phyloP scores from a whole-genome alignment of 2,329 filamentous ascomycete genomes.

The Pseudogymnoascus sp. region DNA sequence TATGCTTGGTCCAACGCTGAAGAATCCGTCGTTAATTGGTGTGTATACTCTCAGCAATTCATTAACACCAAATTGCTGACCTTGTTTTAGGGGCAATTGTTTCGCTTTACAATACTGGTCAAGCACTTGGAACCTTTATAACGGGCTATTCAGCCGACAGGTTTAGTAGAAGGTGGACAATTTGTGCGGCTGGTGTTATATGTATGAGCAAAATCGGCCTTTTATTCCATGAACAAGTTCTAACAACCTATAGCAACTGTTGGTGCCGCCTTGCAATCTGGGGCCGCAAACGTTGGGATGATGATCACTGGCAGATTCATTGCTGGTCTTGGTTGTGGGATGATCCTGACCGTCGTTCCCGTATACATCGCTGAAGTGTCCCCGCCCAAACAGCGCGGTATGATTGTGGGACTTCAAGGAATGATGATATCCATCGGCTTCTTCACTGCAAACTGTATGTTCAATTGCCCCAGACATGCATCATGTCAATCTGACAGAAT shows the following conservation, averaged over 20 bases:
- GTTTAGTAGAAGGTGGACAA: constrained; percentile 31
- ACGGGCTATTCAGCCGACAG: constrained; percentile 30
- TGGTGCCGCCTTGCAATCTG: constrained; percentile 8
- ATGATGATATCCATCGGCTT: constrained; percentile 33
- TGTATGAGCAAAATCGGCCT: constrained; percentile 14
- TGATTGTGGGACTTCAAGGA: constrained; percentile 28
- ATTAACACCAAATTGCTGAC: neutral
- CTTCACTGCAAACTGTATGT: constrained; percentile 29
- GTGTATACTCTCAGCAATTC: neutral
- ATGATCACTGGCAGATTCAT: neutral
- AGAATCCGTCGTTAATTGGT: constrained; percentile 23
- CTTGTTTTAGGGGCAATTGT: constrained; percentile 25
- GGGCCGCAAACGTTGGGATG: constrained; percentile 6
- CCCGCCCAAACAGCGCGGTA: constrained; percentile 22
- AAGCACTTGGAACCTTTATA: constrained; percentile 26
- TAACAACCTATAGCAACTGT: neutral
- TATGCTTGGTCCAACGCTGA: constrained; percentile 25
- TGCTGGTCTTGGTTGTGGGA: neutral
- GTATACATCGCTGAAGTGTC: constrained; percentile 25
- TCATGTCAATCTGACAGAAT: neutral
- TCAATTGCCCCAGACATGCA: neutral
- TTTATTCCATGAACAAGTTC: neutral
- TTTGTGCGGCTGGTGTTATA: constrained; percentile 25
- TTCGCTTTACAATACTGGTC: constrained; percentile 29
- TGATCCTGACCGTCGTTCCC: constrained; percentile 11